These are phyloP conservation scores for Zea luxurians DNA, from an alignment of 176 grass and related monocot genomes.

Conservation along the genomic window DNA sequence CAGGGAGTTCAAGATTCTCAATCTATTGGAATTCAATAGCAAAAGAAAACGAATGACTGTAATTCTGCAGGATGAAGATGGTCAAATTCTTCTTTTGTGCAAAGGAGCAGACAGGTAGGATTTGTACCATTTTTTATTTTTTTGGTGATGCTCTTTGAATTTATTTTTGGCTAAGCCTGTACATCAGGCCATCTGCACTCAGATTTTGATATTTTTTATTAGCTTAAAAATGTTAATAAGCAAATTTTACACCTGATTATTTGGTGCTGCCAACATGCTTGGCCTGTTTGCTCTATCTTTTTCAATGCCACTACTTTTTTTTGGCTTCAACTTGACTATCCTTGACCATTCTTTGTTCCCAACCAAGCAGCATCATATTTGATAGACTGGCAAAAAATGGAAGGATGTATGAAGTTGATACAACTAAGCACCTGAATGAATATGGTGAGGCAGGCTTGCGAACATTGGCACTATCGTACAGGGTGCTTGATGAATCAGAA, in stretches of 20 bases:
- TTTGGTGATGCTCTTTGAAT: constrained; percentile 8
- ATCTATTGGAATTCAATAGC: constrained; percentile 98
- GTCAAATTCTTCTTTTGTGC: constrained; percentile 87
- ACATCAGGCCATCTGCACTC: not conserved
- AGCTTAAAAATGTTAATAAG: constrained; percentile 20
- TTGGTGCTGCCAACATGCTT: constrained; percentile 29
- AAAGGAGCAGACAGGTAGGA: constrained; percentile 94
- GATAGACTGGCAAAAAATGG: constrained; percentile 92
- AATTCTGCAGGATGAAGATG: constrained; percentile 86
- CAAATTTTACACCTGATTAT: constrained; percentile 18
- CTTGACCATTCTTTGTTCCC: constrained; percentile 31
- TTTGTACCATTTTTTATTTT: constrained; percentile 21
- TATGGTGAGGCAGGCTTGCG: constrained; percentile 92
- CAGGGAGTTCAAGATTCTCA: constrained; percentile 99
- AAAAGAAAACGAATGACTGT: constrained; percentile 99
- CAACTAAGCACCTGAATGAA: constrained; percentile 78
- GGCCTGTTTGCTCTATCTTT: constrained; percentile 10
- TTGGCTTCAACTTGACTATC: constrained; percentile 24
- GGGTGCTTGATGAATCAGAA: constrained; percentile 81
- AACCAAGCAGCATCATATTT: constrained; percentile 78
- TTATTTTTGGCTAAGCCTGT: constrained; percentile 25
- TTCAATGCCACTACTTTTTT: not conserved
- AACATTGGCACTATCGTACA: constrained; percentile 81
- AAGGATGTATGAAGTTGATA: constrained; percentile 73
- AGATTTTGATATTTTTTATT: constrained; percentile 6